Conservation (phyloP, 148 eudicot genomes). For the Chenopodium berlandieri region DNA sequence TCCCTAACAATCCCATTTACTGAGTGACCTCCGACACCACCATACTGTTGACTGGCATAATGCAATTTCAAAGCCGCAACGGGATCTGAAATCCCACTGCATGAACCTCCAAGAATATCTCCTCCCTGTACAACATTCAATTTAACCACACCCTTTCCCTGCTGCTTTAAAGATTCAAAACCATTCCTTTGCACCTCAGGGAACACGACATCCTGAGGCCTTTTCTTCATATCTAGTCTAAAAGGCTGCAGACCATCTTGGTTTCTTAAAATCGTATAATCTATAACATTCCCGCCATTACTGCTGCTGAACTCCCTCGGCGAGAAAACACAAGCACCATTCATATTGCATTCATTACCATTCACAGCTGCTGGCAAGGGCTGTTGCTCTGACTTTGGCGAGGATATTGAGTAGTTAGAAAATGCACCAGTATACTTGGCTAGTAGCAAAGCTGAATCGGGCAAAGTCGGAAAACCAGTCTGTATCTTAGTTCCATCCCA, state of each 20-base stretch:
- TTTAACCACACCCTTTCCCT: slow-evolving; percentile 36
- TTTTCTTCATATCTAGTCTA: slow-evolving; percentile 48
- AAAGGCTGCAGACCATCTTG: slow-evolving; percentile 52
- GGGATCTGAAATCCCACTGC: slow-evolving; percentile 71
- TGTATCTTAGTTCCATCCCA: slow-evolving; percentile 74
- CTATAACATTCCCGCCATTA: slow-evolving; percentile 38
- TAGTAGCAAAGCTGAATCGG: slow-evolving; percentile 62
- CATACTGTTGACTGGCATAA: slow-evolving; percentile 49
- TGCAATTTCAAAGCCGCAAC: slow-evolving; percentile 79
- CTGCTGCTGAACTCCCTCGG: slow-evolving; percentile 38
- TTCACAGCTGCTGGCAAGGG: slow-evolving; percentile 30
- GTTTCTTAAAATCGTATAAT: slow-evolving; percentile 35
- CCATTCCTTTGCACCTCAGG: slow-evolving; percentile 46
- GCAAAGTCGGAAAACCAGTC: slow-evolving; percentile 54
- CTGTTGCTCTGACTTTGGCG: slow-evolving; percentile 43
- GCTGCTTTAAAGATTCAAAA: slow-evolving; percentile 46
- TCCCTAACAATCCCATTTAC: slow-evolving; percentile 16
- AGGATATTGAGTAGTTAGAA: slow-evolving; percentile 35
- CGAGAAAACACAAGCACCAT: slow-evolving; percentile 43
- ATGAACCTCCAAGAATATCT: slow-evolving; percentile 36
- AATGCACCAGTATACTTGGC: slow-evolving; percentile 77
- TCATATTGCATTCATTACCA: slow-evolving; percentile 38
- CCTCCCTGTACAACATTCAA: slow-evolving; percentile 50
- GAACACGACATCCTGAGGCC: slow-evolving; percentile 23
- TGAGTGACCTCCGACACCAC: slow-evolving; percentile 27